These are phyloP conservation scores for Metschnikowia kofuensis DNA, from an alignment of 805 yeast species.

Conservation along the genomic window DNA sequence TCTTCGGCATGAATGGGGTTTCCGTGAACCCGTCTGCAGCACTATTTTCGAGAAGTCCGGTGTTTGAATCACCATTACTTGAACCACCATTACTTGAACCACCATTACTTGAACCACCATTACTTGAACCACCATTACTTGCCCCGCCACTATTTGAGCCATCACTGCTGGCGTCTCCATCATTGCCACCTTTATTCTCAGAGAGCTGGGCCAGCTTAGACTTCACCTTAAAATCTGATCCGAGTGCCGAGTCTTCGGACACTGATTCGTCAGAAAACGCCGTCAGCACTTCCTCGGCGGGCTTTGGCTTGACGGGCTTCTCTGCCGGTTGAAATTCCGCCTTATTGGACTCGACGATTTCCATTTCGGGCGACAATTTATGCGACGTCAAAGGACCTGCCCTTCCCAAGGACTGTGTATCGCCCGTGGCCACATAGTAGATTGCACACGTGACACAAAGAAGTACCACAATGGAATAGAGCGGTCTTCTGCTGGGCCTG, in stretches of 20 bases:
- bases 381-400: constrained; percentile 3
- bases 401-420: constrained; percentile 12
- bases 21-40: constrained; percentile 23
- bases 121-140: too few species aligned
- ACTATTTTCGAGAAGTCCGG: not conserved
- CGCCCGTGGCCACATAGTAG: constrained; percentile 19
- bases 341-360: not conserved
- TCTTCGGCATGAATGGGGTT: constrained; percentile 82
- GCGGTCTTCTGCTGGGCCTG: constrained; percentile 12
- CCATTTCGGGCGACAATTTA: not conserved
- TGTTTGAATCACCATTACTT: too few species aligned
- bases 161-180: too few species aligned
- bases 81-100: too few species aligned
- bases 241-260: not conserved
- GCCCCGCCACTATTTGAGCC: too few species aligned
- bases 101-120: too few species aligned
- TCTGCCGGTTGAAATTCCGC: not conserved
- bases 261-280: not conserved
- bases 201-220: not conserved
- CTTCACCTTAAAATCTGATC: not conserved
- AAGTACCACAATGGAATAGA: constrained; percentile 13
- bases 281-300: constrained; percentile 2
- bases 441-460: constrained; percentile 16
- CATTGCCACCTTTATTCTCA: too few species aligned
- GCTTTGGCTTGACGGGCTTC: not conserved